Evolutionary conservation across 805 yeast species (phyloP).

Genomic region (Deakozyma indianensis): DNA sequence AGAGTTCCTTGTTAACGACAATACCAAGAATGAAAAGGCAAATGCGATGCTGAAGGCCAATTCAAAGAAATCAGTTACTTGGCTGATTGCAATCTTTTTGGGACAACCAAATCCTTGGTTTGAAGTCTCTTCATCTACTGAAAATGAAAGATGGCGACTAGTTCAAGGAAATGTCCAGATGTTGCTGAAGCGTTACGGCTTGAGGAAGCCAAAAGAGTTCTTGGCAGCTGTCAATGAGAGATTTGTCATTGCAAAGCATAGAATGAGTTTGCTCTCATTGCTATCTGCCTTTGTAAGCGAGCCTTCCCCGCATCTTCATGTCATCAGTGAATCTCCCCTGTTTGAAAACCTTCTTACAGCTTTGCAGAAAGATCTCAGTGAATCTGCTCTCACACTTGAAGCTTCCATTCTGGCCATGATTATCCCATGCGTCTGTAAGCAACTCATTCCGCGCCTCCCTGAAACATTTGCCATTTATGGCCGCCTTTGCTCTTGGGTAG

Average conservation of each 20-base stretch:
- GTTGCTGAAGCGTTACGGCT: background rate
- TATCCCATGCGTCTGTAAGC: constrained; percentile 31
- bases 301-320: constrained; percentile 18
- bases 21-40: background rate
- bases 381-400: constrained; percentile 25
- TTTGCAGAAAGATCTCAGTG: constrained; percentile 28
- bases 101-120: background rate
- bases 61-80: background rate
- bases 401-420: constrained; percentile 26
- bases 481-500: constrained; percentile 28
- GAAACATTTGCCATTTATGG: constrained; percentile 31
- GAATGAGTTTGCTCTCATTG: constrained; percentile 16
- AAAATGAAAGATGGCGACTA: background rate
- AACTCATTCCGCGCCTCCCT: constrained; percentile 22
- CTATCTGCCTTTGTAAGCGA: constrained; percentile 22
- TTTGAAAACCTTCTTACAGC: constrained; percentile 26
- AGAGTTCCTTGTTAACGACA: background rate
- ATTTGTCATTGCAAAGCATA: constrained; percentile 11
- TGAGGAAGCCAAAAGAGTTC: background rate
- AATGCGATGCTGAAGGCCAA: background rate
- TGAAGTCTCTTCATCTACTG: background rate
- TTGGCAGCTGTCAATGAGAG: constrained; percentile 1
- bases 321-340: constrained; percentile 24
- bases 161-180: background rate
- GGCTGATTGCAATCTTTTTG: background rate